Evolutionary conservation across 2,329 filamentous ascomycete genomes (phyloP), one percentile per base, ranked within the genome.

Genomic region (Sporothrix pseudoabietina): DNA sequence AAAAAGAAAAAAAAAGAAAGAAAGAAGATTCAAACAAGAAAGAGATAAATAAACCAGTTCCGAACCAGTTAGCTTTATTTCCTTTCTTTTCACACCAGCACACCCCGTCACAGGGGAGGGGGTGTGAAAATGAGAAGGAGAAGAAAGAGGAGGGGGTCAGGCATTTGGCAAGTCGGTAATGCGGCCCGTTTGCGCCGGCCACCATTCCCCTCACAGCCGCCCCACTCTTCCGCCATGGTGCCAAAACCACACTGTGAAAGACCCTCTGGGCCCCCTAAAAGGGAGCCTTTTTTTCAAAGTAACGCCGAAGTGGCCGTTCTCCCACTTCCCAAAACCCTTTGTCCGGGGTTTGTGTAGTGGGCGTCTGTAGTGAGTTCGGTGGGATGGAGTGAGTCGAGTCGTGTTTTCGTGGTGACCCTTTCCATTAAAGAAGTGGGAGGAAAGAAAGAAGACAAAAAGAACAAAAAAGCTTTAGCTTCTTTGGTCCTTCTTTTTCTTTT

Each of bases 231-330:
- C 26, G 22, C 26, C 12, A 49, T 49, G 44, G 12, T 19, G 44
- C 44, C 44, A 49, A 49, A 47, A 65, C 39, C 8, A 12, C 9
- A 12, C n/a, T 41, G n/a, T 22, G 35, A 63, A 41, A n/a, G 7
- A 52, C n/a, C 22, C 52, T 9, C 10, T 19, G 7, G 14, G 30
- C 54, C 4, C 32, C 59, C 30, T 12, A 26, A 35, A 19, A 47
- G 12, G 22, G 14, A 26, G 44, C n/a, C 47, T 35, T 14, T 54
- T 35, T n/a, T 47, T 39, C 57, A 63, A 14, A 69, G 32, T 54
- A 69, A 30, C 66, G 66, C 47, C 66, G 66, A 69, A 54, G 19
- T 49, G 65, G 47, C 65, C 30, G 65, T 61, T 35, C 57, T n/a
- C 65, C 26, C 26, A 7, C n/a, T 41, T 19, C 63, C 22, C 39